These are phyloP conservation scores for Macrophomina pseudophaseolina DNA, from an alignment of 2,329 filamentous ascomycete genomes.

Conservation along the genomic window DNA sequence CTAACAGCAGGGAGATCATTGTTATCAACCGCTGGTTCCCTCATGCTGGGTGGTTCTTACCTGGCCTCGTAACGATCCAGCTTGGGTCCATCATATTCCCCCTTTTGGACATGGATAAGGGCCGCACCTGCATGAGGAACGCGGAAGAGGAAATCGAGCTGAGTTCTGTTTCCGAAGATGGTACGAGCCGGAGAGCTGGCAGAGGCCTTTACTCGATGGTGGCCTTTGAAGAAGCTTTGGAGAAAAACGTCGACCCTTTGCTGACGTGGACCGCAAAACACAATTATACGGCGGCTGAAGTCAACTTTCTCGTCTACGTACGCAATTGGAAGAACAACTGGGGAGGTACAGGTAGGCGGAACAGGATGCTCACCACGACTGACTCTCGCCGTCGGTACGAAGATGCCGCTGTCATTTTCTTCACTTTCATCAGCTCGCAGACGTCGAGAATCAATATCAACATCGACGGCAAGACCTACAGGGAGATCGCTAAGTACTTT, in stretches of 20 bases:
- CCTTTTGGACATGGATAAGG: slow-evolving; percentile 59
- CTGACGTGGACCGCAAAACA: slow-evolving; percentile 68
- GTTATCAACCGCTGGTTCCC: slow-evolving; percentile 61
- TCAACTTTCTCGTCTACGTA: slow-evolving; percentile 67
- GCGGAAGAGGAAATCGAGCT: not conserved
- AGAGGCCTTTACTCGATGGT: slow-evolving; percentile 52
- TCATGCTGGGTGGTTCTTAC: slow-evolving; percentile 65
- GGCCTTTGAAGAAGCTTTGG: slow-evolving; percentile 66
- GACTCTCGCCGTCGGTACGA: slow-evolving; percentile 56
- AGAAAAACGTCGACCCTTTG: slow-evolving; percentile 63
- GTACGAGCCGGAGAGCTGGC: not conserved
- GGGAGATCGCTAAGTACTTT: slow-evolving; percentile 18
- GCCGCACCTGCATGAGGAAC: slow-evolving; percentile 36
- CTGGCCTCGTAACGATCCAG: slow-evolving; percentile 68
- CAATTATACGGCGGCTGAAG: slow-evolving; percentile 75
- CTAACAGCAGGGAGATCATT: slow-evolving; percentile 58
- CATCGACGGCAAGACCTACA: slow-evolving; percentile 49
- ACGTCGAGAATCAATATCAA: slow-evolving; percentile 72
- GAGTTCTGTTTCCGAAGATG: not conserved
- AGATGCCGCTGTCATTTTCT: slow-evolving; percentile 65
- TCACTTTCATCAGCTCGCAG: slow-evolving; percentile 63
- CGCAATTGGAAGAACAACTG: slow-evolving; percentile 59
- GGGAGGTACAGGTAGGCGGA: slow-evolving; percentile 29
- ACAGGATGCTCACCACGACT: slow-evolving; percentile 27
- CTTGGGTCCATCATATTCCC: slow-evolving; percentile 69